phyloP scores from a whole-genome alignment of 257 asterid species.

The Ligustrum vulgare region DNA sequence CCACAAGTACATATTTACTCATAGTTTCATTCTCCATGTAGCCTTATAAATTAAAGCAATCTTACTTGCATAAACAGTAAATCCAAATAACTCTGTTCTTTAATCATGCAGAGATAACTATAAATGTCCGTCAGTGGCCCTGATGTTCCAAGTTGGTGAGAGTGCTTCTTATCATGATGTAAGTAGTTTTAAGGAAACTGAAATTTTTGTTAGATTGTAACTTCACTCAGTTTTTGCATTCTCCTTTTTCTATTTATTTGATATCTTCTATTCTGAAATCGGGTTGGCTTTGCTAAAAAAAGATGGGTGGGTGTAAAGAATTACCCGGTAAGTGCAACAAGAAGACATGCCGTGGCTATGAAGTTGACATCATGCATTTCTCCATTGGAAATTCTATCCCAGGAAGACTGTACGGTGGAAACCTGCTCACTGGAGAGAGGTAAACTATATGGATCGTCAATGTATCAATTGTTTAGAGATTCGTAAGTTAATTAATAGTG shows the following conservation, averaged over 20 bases:
- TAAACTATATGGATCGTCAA: slow-evolving; percentile 2
- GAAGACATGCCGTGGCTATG: slow-evolving; percentile 69
- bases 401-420: slow-evolving; percentile 75
- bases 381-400: slow-evolving; percentile 84
- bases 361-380: slow-evolving; percentile 92
- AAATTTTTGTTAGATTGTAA: not conserved
- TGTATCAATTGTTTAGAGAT: too few species aligned
- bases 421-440: slow-evolving; percentile 49
- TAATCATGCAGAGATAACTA: slow-evolving; percentile 42
- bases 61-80: too few species aligned
- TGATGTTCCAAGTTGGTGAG: slow-evolving; percentile 89
- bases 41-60: too few species aligned
- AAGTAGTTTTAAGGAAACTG: slow-evolving; percentile 28
- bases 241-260: not conserved
- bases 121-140: slow-evolving; percentile 75
- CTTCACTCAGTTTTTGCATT: not conserved
- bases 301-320: slow-evolving; percentile 96
- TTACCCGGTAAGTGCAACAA: slow-evolving; percentile 60
- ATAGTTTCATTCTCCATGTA: too few species aligned
- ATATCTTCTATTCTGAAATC: slow-evolving; percentile 20
- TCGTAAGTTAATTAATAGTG: not conserved
- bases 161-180: slow-evolving; percentile 75
- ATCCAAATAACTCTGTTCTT: too few species aligned
- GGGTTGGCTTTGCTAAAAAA: slow-evolving; percentile 24
- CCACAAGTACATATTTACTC: too few species aligned